phyloP scores from a whole-genome alignment of 2,329 filamentous ascomycete genomes.

The Fusarium palustre region DNA sequence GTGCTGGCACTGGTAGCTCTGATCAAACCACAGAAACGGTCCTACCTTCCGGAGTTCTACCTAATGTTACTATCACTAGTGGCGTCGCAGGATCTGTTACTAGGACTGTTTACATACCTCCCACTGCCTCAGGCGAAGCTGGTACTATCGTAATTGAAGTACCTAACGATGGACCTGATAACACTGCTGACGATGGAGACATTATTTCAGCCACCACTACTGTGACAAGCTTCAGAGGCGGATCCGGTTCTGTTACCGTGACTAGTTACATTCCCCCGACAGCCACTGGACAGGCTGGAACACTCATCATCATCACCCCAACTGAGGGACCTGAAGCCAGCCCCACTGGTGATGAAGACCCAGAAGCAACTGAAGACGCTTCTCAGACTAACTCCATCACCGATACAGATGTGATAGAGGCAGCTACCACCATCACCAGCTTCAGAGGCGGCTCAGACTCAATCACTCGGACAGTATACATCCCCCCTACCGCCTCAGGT shows the following conservation, averaged over 20 bases:
- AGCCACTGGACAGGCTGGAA: constrained; percentile 1
- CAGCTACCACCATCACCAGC: not conserved
- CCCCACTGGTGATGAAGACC: not conserved
- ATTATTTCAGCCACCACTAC: not conserved
- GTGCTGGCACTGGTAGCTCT: not conserved
- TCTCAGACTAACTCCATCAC: not conserved
- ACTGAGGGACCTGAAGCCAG: not conserved
- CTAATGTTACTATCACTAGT: not conserved
- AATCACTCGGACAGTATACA: constrained; percentile 5
- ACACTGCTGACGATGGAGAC: not conserved
- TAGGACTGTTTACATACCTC: constrained; percentile 6
- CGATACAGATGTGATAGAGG: not conserved
- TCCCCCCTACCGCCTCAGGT: not conserved
- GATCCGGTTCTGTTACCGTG: not conserved
- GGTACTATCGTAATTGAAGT: constrained; percentile 19
- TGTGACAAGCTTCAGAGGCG: not conserved
- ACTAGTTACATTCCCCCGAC: constrained; percentile 7
- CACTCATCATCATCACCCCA: constrained; percentile 1
- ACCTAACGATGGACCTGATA: not conserved
- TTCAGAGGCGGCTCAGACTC: constrained; percentile 6
- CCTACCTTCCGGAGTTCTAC: not conserved
- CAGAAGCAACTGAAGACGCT: not conserved
- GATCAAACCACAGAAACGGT: not conserved
- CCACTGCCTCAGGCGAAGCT: constrained; percentile 3
- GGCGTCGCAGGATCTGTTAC: not conserved